These are phyloP conservation scores for Podospora fimiseda DNA, from an alignment of 495 filamentous ascomycete species.

Conservation along the genomic window DNA sequence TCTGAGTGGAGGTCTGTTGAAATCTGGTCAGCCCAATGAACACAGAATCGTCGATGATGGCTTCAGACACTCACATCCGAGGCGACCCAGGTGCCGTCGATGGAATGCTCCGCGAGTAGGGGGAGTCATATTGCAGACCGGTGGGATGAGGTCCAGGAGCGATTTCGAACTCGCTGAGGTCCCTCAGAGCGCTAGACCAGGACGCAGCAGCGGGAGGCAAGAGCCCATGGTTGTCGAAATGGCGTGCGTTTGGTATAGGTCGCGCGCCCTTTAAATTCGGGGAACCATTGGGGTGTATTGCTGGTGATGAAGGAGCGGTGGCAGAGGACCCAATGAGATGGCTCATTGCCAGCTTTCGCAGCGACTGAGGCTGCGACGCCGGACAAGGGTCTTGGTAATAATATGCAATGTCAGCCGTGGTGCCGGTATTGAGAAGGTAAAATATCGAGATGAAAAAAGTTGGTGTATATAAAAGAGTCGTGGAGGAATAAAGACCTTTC, in stretches of 20 bases:
- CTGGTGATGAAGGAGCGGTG: constrained; percentile 27
- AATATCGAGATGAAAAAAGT: background rate
- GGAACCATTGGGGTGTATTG: constrained; percentile 17
- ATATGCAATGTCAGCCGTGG: constrained; percentile 20
- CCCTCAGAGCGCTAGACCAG: constrained; percentile 31
- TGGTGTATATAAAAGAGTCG: constrained; percentile 3
- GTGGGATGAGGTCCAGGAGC: constrained; percentile 12
- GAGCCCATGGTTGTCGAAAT: constrained; percentile 18
- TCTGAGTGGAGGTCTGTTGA: constrained; percentile 43
- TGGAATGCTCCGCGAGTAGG: constrained; percentile 43
- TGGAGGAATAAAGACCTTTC: constrained; percentile 5
- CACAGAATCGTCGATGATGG: too few relatives aligned
- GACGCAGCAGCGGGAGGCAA: constrained; percentile 23
- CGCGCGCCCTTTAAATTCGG: background rate
- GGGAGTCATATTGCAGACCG: constrained; percentile 35
- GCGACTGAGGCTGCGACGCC: constrained; percentile 34
- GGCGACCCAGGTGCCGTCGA: constrained; percentile 51
- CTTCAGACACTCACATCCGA: constrained; percentile 43
- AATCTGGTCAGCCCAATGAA: constrained; percentile 17
- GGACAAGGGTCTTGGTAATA: constrained; percentile 22
- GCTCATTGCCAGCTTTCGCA: constrained; percentile 49
- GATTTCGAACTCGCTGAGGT: constrained; percentile 27
- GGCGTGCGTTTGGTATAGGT: background rate
- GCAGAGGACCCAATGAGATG: constrained; percentile 26
- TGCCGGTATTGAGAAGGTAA: constrained; percentile 8